A percentile compares a stretch with the other conserved stretches of the same genome.
Evolutionary conservation across 805 yeast genomes (phyloP).

Genomic region (Maudiozyma barnettii): DNA sequence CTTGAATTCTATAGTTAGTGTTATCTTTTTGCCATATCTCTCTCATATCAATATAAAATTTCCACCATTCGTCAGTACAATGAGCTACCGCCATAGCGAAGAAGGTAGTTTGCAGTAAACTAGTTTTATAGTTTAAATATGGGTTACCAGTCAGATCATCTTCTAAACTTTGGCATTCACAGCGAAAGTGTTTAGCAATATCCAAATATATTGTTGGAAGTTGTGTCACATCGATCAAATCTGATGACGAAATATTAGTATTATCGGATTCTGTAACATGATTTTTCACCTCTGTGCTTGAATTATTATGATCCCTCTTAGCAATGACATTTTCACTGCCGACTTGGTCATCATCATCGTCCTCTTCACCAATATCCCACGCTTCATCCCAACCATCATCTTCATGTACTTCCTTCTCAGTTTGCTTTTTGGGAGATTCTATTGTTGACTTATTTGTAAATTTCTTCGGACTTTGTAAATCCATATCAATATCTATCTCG

Average conservation of each 20-base stretch:
- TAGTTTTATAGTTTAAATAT: conserved; percentile 18
- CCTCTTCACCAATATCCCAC: conserved; percentile 18
- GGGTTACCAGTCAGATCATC: conserved; percentile 8
- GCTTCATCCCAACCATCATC: conserved; percentile 20
- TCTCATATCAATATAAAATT: conserved; percentile 20
- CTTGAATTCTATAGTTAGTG: conserved; percentile 13
- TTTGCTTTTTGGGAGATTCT: background rate
- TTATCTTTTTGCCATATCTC: conserved; percentile 5
- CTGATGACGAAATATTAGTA: background rate
- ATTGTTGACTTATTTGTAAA: background rate
- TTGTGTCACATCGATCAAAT: conserved; percentile 9
- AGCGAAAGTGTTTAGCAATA: conserved; percentile 10
- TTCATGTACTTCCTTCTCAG: conserved; percentile 1
- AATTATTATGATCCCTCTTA: background rate
- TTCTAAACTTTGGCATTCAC: conserved; percentile 10
- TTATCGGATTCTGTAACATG: background rate
- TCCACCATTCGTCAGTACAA: conserved; percentile 21
- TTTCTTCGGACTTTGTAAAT: conserved; percentile 3
- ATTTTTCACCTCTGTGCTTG: background rate
- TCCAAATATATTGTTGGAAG: conserved; percentile 13
- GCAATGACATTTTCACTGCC: background rate
- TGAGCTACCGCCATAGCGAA: conserved; percentile 17
- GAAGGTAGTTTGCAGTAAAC: conserved; percentile 22
- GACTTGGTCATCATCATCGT: conserved; percentile 2
- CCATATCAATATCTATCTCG: conserved; percentile 14